Conservation (phyloP, 2,329 filamentous ascomycete species). For the Cladosporium oxysporum region DNA sequence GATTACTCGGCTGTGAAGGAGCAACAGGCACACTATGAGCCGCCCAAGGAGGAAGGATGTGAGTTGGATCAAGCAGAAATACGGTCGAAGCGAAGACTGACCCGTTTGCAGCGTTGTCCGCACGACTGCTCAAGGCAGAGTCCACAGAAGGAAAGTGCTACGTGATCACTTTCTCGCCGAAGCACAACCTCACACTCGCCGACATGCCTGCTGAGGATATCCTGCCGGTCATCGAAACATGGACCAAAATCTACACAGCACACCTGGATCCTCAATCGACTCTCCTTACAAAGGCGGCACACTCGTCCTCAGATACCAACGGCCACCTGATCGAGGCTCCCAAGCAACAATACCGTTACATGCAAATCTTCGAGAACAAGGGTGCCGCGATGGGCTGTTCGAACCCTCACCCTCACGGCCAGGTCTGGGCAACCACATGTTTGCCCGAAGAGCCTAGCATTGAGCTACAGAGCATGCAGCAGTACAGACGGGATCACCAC, state of each 20-base stretch:
- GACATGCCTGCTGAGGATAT: conserved; percentile 80
- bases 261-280: conserved; percentile 75
- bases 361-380: conserved; percentile 99
- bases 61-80: conserved; percentile 25
- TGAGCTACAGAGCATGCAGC: conserved; percentile 75
- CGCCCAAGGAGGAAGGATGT: conserved; percentile 53
- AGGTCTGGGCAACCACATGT: conserved; percentile 91
- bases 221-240: conserved; percentile 79
- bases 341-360: conserved; percentile 81
- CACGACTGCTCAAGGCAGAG: conserved; percentile 76
- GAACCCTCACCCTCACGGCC: conserved; percentile 95
- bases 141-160: conserved; percentile 94
- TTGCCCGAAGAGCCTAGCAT: conserved; percentile 84
- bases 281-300: conserved; percentile 51
- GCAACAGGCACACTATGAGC: conserved; percentile 76
- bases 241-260: conserved; percentile 85
- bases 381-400: conserved; percentile 97
- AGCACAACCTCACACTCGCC: conserved; percentile 88
- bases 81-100: conserved; percentile 13
- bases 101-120: conserved; percentile 62
- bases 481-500: conserved; percentile 72
- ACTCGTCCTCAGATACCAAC: conserved; percentile 24
- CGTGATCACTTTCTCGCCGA: conserved; percentile 89
- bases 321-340: conserved; percentile 55
- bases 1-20: conserved; percentile 98